Conservation (phyloP, 371 early-diverging fungal species). For the Mortierella polycephala region DNA sequence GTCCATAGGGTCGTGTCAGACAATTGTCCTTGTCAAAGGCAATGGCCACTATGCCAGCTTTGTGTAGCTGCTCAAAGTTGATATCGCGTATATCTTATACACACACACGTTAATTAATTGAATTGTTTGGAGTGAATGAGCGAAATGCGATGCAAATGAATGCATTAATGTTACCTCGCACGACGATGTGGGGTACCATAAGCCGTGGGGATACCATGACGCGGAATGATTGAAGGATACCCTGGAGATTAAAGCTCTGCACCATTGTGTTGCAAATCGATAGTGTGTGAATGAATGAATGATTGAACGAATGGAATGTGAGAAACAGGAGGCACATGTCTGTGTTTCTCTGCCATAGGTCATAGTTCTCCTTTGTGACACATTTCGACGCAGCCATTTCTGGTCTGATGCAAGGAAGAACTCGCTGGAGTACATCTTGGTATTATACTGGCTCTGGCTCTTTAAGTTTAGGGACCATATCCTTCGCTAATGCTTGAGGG, state of each 20-base stretch:
- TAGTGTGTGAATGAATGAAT: no score
- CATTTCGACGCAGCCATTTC: no score
- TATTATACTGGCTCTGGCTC: no score
- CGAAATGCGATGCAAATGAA: conserved; percentile 1
- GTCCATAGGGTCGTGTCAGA: conserved; percentile 85
- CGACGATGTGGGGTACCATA: conserved; percentile 79
- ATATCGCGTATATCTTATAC: conserved; percentile 76
- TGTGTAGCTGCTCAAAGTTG: conserved; percentile 68
- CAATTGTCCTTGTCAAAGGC: conserved; percentile 97
- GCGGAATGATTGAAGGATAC: conserved; percentile 66
- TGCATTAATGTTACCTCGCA: conserved; percentile 63
- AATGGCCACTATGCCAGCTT: conserved; percentile 70
- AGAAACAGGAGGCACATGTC: no score
- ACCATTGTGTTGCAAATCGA: conserved; percentile 62
- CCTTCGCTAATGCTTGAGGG: no score
- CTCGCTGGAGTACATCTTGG: no score
- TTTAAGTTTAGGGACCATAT: no score
- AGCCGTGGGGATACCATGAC: conserved; percentile 74
- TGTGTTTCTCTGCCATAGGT: no score
- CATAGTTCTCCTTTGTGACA: no score
- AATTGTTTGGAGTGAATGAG: neutral
- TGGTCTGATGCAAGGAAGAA: no score
- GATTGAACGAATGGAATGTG: no score
- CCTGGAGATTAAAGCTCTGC: conserved; percentile 82
- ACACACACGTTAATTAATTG: neutral